A percentile compares a stretch with the other conserved stretches of the same genome.
Evolutionary conservation across 176 grass and related monocot species (phyloP).

Genomic region (Triticum urartu): DNA sequence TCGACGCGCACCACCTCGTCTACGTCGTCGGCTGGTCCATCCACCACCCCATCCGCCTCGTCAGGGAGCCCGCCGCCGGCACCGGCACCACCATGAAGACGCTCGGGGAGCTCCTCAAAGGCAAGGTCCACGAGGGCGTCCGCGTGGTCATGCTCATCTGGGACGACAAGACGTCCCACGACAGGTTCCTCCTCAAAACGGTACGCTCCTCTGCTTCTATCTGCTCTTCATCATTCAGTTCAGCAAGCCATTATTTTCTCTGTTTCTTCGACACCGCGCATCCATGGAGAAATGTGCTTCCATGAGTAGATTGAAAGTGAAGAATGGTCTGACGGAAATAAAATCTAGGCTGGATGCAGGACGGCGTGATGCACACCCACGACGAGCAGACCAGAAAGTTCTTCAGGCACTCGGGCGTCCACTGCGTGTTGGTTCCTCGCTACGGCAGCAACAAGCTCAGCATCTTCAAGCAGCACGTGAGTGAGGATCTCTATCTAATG

Average conservation of each 20-base stretch:
- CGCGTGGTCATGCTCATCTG: constrained; percentile 91
- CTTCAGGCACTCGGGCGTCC: constrained; percentile 83
- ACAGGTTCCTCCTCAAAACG: constrained; percentile 91
- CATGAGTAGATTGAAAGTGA: neutral
- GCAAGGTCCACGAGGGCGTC: constrained; percentile 78
- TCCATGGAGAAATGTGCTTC: neutral
- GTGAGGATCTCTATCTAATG: constrained; percentile 7
- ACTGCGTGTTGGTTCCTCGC: constrained; percentile 79
- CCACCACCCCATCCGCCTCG: constrained; percentile 66
- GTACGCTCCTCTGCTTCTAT: constrained; percentile 23
- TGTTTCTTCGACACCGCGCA: neutral
- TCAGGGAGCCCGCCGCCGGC: constrained; percentile 59
- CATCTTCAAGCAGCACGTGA: constrained; percentile 95
- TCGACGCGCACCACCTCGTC: constrained; percentile 84
- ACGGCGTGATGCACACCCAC: constrained; percentile 94
- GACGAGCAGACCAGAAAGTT: constrained; percentile 84
- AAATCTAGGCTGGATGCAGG: constrained; percentile 59
- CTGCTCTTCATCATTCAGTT: neutral
- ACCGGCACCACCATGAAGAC: neutral
- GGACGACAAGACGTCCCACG: constrained; percentile 94
- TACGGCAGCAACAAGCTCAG: constrained; percentile 95
- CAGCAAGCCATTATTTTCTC: neutral
- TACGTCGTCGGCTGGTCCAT: constrained; percentile 91
- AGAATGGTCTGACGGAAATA: constrained; percentile 48
- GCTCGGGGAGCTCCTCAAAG: constrained; percentile 75